A percentile compares a stretch with the other conserved stretches of the same genome.
phyloP scores from a whole-genome alignment of 139 green algal species.

The Limnomonas spitsbergensis region DNA sequence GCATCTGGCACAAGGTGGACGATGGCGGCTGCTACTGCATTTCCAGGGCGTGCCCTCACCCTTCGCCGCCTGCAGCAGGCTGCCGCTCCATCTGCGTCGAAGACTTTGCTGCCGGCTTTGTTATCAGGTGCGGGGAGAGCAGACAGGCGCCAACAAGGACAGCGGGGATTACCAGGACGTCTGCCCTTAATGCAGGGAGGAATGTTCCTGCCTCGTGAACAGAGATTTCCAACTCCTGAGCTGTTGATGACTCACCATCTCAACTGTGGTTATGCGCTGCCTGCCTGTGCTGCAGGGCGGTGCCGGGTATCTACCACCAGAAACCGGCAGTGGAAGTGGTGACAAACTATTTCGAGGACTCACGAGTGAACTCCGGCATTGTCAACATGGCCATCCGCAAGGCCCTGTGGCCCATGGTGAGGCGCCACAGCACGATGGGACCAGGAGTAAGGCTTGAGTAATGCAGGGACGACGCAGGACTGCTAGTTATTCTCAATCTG shows the following conservation, averaged over 20 bases:
- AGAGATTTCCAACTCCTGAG: too few species aligned
- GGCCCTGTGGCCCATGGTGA: constrained; percentile 64
- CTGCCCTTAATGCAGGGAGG: too few species aligned
- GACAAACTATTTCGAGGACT: constrained; percentile 76
- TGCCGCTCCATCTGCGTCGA: constrained; percentile 45
- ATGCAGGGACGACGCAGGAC: background rate
- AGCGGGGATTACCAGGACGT: too few species aligned
- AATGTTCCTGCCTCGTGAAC: too few species aligned
- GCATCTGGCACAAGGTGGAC: constrained; percentile 54
- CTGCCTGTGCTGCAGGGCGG: background rate
- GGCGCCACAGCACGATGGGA: too few species aligned
- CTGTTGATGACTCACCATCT: too few species aligned
- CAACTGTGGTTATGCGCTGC: too few species aligned
- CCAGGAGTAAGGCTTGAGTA: background rate
- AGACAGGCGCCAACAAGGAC: too few species aligned
- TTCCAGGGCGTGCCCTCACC: constrained; percentile 17
- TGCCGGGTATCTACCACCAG: constrained; percentile 17
- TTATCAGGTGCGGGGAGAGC: constrained; percentile 46
- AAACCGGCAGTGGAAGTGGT: constrained; percentile 51
- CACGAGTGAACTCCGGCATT: constrained; percentile 47
- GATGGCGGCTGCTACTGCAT: constrained; percentile 63
- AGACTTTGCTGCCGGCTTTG: constrained; percentile 41
- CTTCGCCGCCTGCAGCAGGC: constrained; percentile 19
- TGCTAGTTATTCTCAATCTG: too few species aligned
- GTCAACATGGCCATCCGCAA: constrained; percentile 71